Evolutionary conservation across 78 protist species (phyloP), one percentile per base, ranked within the genome.

Genomic region (Neovahlkampfia damariscottae): DNA sequence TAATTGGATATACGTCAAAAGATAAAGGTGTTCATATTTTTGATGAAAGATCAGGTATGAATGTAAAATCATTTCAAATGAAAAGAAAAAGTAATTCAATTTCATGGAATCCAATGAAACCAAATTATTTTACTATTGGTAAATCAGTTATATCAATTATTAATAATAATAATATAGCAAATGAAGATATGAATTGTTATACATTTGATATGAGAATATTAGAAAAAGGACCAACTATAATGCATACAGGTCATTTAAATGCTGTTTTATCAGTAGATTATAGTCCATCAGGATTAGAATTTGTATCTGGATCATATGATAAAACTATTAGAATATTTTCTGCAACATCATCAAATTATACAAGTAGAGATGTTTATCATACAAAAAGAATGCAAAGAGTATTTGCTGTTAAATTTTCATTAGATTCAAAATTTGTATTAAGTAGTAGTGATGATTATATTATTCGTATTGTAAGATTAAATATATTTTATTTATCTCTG

Each of bases 151-250:
- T n/a, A n/a, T n/a, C n/a, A n/a, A n/a, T n/a, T n/a, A n/a, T n/a
- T n/a, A n/a, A n/a, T n/a, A n/a, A n/a, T n/a, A n/a, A n/a, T n/a
- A n/a, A n/a, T n/a, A n/a, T n/a, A n/a, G 96, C 96, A 35, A 86
- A 81, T 50, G 99, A 96, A 38, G 99, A 95, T 69, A 88, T 84
- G 79, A 92, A 94, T 3, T 66, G 67, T 28, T 96, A 96, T 59
- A 84, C 93, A 5, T 96, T 89, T 84, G 99, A 96, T 79, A 92
- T 93, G 86, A 80, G 98, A 28, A 84, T 80, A 62, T 70, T 94
- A 28, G 67, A 80, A 30, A 37, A 31, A 50, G 97, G 5, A 5
- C 76, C 76, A 3, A 32, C 34, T 5, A 7, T 3, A 3, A 36
- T 74, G 70, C 40, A 66, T 5, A 19, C 27, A 59, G 78, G 71